Percentiles rank a stretch among this genome's conserved stretches.
These are phyloP conservation scores for Cairneyella variabilis DNA, from an alignment of 495 filamentous ascomycete species.

Conservation along the genomic window DNA sequence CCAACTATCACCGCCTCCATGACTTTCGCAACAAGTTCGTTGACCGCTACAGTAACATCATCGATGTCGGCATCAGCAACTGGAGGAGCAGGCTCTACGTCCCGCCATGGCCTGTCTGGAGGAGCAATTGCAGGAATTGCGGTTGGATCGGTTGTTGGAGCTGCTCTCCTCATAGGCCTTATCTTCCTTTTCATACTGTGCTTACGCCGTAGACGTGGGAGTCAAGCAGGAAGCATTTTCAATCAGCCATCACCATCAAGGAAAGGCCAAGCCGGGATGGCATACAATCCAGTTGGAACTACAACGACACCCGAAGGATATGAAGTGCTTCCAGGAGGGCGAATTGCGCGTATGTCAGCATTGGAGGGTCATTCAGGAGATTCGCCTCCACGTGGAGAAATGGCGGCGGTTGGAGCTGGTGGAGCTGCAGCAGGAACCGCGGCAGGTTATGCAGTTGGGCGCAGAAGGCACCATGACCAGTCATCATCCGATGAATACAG, in stretches of 20 bases:
- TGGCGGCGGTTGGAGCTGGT: slow-evolving; percentile 31
- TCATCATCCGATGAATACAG: slow-evolving; percentile 83
- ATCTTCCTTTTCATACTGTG: slow-evolving; percentile 57
- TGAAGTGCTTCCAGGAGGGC: slow-evolving; percentile 76
- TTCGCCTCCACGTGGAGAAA: slow-evolving; percentile 45
- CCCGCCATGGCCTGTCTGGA: slow-evolving; percentile 52
- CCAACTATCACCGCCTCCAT: slow-evolving; percentile 70
- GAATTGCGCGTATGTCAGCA: slow-evolving; percentile 94
- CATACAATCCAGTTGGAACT: slow-evolving; percentile 27
- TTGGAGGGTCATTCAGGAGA: slow-evolving; percentile 67
- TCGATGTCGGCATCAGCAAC: slow-evolving; percentile 26
- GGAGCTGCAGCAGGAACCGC: slow-evolving; percentile 38
- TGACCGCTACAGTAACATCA: slow-evolving; percentile 40
- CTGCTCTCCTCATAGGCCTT: slow-evolving; percentile 61
- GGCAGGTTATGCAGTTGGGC: slow-evolving; percentile 35
- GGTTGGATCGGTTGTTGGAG: slow-evolving; percentile 71
- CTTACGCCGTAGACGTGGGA: slow-evolving; percentile 54
- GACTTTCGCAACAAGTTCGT: slow-evolving; percentile 54
- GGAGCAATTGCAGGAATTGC: slow-evolving; percentile 90
- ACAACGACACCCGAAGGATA: slow-evolving; percentile 52
- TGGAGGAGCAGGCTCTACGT: slow-evolving; percentile 5
- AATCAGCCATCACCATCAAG: slow-evolving; percentile 84
- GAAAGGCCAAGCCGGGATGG: slow-evolving; percentile 35
- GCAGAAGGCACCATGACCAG: slow-evolving; percentile 59
- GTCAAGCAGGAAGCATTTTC: slow-evolving; percentile 61